Conservation (phyloP, 352 stramenopile species). For the Lagenidium giganteum region DNA sequence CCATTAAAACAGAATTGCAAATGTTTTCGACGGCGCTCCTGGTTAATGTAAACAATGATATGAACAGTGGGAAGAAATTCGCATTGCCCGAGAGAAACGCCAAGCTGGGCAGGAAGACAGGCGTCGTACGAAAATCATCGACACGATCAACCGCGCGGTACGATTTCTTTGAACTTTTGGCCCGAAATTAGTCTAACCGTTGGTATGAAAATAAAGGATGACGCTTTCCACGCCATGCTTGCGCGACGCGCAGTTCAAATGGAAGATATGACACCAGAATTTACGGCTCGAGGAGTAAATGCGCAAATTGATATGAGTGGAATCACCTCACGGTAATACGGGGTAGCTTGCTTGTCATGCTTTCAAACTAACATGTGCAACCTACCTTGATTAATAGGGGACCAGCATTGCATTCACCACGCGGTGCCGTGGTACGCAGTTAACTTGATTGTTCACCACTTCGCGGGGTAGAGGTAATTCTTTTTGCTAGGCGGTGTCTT, state of each 20-base stretch:
- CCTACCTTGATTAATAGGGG: slow-evolving; percentile 24
- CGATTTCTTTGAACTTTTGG: slow-evolving; percentile 3
- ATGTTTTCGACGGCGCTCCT: neutral
- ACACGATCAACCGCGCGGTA: slow-evolving; percentile 28
- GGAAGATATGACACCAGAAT: slow-evolving; percentile 53
- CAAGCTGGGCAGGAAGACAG: slow-evolving; percentile 23
- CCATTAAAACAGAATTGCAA: neutral
- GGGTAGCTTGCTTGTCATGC: neutral
- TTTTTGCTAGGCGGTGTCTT: slow-evolving; percentile 38
- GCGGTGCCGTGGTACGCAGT: slow-evolving; percentile 39
- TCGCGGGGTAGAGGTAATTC: slow-evolving; percentile 9
- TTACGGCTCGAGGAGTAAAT: slow-evolving; percentile 52
- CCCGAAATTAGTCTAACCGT: slow-evolving; percentile 5
- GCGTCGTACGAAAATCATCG: slow-evolving; percentile 24
- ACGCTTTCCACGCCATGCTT: slow-evolving; percentile 19
- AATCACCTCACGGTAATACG: slow-evolving; percentile 64
- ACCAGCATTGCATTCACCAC: slow-evolving; percentile 50
- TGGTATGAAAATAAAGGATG: neutral
- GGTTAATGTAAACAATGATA: neutral
- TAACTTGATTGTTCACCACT: slow-evolving; percentile 20
- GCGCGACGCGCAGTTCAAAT: slow-evolving; percentile 45
- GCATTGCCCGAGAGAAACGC: slow-evolving; percentile 25
- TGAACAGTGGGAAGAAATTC: slow-evolving; percentile 44
- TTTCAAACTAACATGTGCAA: neutral
- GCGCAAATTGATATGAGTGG: slow-evolving; percentile 63